phyloP scores from a whole-genome alignment of 2,329 filamentous ascomycete species.

The Cadophora gregata region DNA sequence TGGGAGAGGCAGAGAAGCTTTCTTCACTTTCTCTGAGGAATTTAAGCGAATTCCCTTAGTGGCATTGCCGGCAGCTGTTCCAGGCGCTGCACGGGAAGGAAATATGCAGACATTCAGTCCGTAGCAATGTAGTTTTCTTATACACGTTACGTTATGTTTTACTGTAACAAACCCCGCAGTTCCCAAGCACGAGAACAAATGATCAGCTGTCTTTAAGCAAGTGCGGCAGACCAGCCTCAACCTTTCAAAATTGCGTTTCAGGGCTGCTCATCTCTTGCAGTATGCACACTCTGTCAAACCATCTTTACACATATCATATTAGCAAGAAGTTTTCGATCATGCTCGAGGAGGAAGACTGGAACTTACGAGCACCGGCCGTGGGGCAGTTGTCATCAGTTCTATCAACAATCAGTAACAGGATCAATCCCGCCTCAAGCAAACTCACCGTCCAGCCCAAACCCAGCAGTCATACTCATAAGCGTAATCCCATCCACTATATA shows the following conservation, averaged over 20 bases:
- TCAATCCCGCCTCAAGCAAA: not conserved
- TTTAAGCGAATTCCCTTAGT: no score
- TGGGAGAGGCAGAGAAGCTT: no score
- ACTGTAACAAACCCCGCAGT: no score
- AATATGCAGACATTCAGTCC: no score
- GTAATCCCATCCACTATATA: not conserved
- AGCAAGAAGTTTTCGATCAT: not conserved
- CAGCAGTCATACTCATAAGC: not conserved
- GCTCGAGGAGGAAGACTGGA: accelerated
- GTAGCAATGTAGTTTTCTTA: no score
- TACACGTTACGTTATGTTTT: no score
- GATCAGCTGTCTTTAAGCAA: not conserved
- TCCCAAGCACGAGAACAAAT: not conserved
- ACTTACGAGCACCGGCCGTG: not conserved
- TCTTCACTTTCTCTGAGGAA: no score
- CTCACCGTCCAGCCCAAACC: slow-evolving; percentile 14
- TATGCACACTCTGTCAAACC: slow-evolving; percentile 1
- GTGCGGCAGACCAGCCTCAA: not conserved
- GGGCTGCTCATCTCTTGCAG: not conserved
- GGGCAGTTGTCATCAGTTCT: slow-evolving; percentile 10
- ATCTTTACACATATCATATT: not conserved
- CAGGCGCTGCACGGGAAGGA: no score
- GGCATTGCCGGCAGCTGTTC: no score
- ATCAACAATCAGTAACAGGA: not conserved
- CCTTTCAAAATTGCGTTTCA: no score